Evolutionary conservation across 1,139 yeast species (phyloP).

Genomic region (Protomyces inundatus): DNA sequence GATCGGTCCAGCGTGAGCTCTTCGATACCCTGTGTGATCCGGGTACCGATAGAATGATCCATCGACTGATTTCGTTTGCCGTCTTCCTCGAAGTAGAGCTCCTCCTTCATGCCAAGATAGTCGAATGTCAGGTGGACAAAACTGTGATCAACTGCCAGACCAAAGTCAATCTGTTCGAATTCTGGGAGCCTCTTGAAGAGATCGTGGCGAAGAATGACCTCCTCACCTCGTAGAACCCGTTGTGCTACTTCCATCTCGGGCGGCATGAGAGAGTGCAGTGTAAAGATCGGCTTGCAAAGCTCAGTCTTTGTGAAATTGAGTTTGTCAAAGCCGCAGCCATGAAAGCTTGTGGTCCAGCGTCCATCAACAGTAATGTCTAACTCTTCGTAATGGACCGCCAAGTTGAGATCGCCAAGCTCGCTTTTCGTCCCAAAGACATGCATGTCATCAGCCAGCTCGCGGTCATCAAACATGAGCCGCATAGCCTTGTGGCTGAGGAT

Average conservation of each 20-base stretch:
- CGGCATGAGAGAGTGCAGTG: constrained; percentile 29
- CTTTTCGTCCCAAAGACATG: constrained; percentile 35
- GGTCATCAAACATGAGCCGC: constrained; percentile 34
- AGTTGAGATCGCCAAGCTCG: constrained; percentile 41
- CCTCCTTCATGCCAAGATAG: background rate
- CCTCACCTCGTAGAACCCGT: background rate
- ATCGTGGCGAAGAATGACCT: constrained; percentile 9
- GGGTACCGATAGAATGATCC: background rate
- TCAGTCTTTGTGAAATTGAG: too few species aligned
- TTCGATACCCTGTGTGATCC: background rate
- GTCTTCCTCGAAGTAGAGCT: background rate
- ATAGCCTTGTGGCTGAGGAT: constrained; percentile 39
- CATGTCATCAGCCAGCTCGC: constrained; percentile 31
- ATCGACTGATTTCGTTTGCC: background rate
- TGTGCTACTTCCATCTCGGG: constrained; percentile 28
- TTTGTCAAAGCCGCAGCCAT: too few species aligned
- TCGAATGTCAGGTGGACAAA: constrained; percentile 1
- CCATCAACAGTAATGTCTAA: constrained; percentile 14
- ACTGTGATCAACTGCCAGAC: constrained; percentile 1
- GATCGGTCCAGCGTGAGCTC: background rate
- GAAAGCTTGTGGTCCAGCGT: too few species aligned
- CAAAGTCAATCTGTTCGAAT: background rate
- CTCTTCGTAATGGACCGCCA: constrained; percentile 35
- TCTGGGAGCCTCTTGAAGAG: background rate
- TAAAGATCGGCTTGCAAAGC: constrained; percentile 33